Base-by-base conservation (phyloP, 2,329 filamentous ascomycete genomes). In the Cladosporium austrohemisphaericum region DNA sequence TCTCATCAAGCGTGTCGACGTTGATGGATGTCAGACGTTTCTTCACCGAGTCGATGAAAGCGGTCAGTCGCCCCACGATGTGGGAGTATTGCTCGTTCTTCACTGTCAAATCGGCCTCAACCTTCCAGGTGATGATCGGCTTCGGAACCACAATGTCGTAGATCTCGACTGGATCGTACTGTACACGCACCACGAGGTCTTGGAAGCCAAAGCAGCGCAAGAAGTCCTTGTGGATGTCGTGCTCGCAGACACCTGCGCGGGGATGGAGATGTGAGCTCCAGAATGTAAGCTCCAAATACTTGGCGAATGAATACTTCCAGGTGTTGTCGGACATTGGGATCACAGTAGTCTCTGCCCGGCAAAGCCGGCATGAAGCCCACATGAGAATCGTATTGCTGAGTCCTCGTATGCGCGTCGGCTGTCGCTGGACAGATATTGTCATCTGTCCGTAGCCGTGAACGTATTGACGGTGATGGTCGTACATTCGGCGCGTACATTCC, bases 231-330 rank as follows among this genome's bases (percentile, higher is more conserved):
- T 95, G 90, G 51, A 96, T 84, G 64, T 98, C 92, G 64, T 98
- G 93, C 13, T 87, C 81, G 64, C 94, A 98, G 67, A 87, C 75
- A 22, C 83, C 81, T 37, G 85, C 83, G 56, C 80, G 83, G 58
- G 84, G 82, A 63, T 84, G 86, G 41, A 97, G 72, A 29, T 88
- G 86, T 33, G 82, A 86, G 62, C 91, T 92, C 91, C 92, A 98
- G 67, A 97, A 97, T 2, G 91, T 90, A 14, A 98, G 75, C 68
- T 98, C 93, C n/a, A 98, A 76, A 62, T 97, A 98, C 68, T 98
- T 98, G 9, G 89, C 93, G 62, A 98, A 95, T 0, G 93, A 98
- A 66, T 98, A 98, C 66, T 94, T 96, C 87, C 90, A 98, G 0
- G 91, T 94, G 60, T 83, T 90, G 50, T 90, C 84, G 1, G 92